Evolutionary conservation across 345 rosid genomes (phyloP).

Genomic region (Fremontodendron californicum): DNA sequence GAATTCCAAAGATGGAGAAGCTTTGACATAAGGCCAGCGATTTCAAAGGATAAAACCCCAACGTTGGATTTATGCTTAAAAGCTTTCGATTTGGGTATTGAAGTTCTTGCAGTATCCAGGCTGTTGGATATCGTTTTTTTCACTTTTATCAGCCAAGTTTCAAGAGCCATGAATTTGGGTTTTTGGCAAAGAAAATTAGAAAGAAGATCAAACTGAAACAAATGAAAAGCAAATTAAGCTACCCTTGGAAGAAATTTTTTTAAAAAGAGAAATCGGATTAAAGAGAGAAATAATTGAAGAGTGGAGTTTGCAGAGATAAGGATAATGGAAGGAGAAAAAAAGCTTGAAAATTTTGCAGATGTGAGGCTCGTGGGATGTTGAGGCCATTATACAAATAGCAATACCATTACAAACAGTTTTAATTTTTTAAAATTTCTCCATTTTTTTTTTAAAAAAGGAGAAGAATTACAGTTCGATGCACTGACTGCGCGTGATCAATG

Average conservation of each 20-base stretch:
- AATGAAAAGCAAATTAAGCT: not conserved
- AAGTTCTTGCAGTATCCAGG: slow-evolving; percentile 42
- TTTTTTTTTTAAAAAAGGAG: no score
- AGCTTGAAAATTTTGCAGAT: slow-evolving; percentile 20
- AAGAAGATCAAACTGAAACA: slow-evolving; percentile 15
- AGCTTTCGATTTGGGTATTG: slow-evolving; percentile 18
- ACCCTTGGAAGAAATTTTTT: not conserved
- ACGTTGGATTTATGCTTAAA: slow-evolving; percentile 37
- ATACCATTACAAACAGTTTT: slow-evolving; percentile 17
- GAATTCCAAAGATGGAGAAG: slow-evolving; percentile 71
- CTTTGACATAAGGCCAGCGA: slow-evolving; percentile 82
- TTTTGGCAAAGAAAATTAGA: slow-evolving; percentile 11
- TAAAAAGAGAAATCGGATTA: not conserved
- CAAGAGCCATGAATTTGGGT: slow-evolving; percentile 64
- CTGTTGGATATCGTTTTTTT: slow-evolving; percentile 54
- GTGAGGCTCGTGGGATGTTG: slow-evolving; percentile 62
- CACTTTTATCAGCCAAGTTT: slow-evolving; percentile 74
- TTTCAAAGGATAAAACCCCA: slow-evolving; percentile 68
- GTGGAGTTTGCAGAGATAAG: slow-evolving; percentile 31
- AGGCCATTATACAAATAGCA: slow-evolving; percentile 28
- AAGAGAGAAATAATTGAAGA: slow-evolving; percentile 25
- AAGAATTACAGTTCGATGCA: not conserved
- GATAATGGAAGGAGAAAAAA: slow-evolving; percentile 13
- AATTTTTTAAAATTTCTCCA: not conserved
- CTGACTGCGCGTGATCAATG: slow-evolving; percentile 13